phyloP scores from a whole-genome alignment of 768 basidiomycete species.

The Russula olivacea region DNA sequence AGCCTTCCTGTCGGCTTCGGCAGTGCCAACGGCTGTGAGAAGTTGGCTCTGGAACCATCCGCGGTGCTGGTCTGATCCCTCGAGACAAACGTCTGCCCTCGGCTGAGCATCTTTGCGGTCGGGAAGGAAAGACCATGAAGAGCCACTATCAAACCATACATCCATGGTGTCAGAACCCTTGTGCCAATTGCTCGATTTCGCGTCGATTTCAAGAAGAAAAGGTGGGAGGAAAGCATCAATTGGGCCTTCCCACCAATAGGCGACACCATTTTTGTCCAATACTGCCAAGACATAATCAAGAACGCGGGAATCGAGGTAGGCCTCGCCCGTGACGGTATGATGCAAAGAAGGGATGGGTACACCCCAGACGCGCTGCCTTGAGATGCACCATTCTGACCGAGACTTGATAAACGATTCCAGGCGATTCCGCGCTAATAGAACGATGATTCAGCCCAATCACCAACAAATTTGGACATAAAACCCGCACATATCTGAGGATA shows the following conservation, averaged over 20 bases:
- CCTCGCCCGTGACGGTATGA: slow-evolving; percentile 52
- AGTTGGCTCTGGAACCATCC: slow-evolving; percentile 99
- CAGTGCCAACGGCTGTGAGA: slow-evolving; percentile 67
- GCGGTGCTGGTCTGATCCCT: slow-evolving; percentile 95
- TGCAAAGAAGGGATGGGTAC: slow-evolving; percentile 91
- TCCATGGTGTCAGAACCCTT: slow-evolving; percentile 97
- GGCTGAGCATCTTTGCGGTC: slow-evolving; percentile 35
- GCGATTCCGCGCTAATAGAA: slow-evolving; percentile 66
- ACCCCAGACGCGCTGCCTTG: slow-evolving; percentile 95
- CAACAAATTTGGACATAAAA: neutral
- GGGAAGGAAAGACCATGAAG: slow-evolving; percentile 80
- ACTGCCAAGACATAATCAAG: slow-evolving; percentile 71
- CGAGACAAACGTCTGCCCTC: slow-evolving; percentile 80
- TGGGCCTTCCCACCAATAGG: slow-evolving; percentile 90
- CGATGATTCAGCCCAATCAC: neutral
- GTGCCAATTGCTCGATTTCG: slow-evolving; percentile 38
- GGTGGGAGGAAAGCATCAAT: slow-evolving; percentile 76
- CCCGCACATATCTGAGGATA: slow-evolving; percentile 66
- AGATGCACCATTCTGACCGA: slow-evolving; percentile 98
- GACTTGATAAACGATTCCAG: slow-evolving; percentile 80
- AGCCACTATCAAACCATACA: slow-evolving; percentile 98
- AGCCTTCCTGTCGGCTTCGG: slow-evolving; percentile 29
- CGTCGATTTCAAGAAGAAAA: slow-evolving; percentile 39
- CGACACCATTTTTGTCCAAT: slow-evolving; percentile 65
- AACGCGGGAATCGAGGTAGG: slow-evolving; percentile 57